These are phyloP conservation scores for Craspedostauros australis DNA, from an alignment of 108 stramenopile genomes.

Conservation along the genomic window DNA sequence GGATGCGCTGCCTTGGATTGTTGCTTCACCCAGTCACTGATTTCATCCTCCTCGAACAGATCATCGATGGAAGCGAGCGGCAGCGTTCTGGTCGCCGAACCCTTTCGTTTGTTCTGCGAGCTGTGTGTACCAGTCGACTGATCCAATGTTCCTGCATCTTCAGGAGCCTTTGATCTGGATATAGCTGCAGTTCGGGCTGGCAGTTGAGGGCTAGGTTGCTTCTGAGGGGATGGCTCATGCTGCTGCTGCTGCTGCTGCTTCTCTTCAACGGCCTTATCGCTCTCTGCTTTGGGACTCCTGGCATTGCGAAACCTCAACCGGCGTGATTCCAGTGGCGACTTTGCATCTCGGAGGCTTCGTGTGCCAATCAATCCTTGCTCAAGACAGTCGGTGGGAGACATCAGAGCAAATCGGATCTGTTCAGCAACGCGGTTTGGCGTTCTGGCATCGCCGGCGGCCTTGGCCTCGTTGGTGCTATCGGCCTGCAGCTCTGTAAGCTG, in stretches of 20 bases:
- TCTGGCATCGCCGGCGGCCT: background rate
- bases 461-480: background rate
- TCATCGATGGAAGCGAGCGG: background rate
- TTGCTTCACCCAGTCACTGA: background rate
- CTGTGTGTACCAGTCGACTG: no score
- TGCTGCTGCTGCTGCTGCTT: background rate
- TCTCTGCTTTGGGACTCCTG: background rate
- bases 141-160: no score
- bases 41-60: background rate
- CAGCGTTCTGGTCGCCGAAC: slow-evolving; percentile 11
- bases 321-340: background rate
- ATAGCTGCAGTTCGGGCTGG: background rate
- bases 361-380: slow-evolving; percentile 2
- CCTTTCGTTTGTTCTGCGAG: background rate
- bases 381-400: slow-evolving; percentile 16
- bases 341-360: background rate
- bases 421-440: background rate
- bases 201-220: background rate
- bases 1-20: slow-evolving; percentile 1
- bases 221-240: background rate
- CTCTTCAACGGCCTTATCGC: background rate
- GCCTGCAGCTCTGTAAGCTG: slow-evolving; percentile 9
- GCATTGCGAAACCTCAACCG: background rate
- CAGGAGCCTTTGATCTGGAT: no score
- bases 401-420: background rate